These are phyloP conservation scores for Lactifluus subvellereus DNA, from an alignment of 768 basidiomycete genomes.

Conservation along the genomic window DNA sequence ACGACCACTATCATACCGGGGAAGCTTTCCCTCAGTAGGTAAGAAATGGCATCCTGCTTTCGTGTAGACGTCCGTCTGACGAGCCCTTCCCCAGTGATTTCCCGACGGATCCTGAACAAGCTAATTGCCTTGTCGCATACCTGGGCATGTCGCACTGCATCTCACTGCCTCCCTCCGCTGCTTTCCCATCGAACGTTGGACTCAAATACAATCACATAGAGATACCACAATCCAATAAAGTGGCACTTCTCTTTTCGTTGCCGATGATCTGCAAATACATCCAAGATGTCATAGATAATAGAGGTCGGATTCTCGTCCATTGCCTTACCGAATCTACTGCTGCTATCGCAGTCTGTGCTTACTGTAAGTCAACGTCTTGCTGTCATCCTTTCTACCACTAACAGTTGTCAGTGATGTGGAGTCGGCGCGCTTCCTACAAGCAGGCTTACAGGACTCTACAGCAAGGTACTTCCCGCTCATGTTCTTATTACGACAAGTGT, in stretches of 20 bases:
- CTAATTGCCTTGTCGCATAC: slow-evolving; percentile 45
- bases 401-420: slow-evolving; percentile 42
- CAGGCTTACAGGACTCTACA: slow-evolving; percentile 33
- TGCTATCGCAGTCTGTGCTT: slow-evolving; percentile 48
- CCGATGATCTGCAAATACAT: slow-evolving; percentile 44
- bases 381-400: not conserved
- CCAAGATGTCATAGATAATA: slow-evolving; percentile 35
- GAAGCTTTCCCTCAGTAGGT: slow-evolving; percentile 50
- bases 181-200: slow-evolving; percentile 31
- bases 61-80: not conserved
- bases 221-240: slow-evolving; percentile 36
- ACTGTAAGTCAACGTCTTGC: slow-evolving; percentile 34
- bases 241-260: slow-evolving; percentile 41
- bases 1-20: slow-evolving; percentile 47
- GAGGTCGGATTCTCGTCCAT: slow-evolving; percentile 49
- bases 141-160: slow-evolving; percentile 49
- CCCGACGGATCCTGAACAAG: slow-evolving; percentile 47
- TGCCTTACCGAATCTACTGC: slow-evolving; percentile 49
- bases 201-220: slow-evolving; percentile 41
- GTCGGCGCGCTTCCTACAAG: slow-evolving; percentile 34
- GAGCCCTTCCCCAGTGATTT: slow-evolving; percentile 41
- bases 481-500: not conserved
- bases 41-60: not conserved
- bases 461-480: slow-evolving; percentile 1
- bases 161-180: slow-evolving; percentile 48